These are phyloP conservation scores for Kalaharituber pfeilii DNA, from an alignment of 2,329 filamentous ascomycete genomes.

Conservation along the genomic window DNA sequence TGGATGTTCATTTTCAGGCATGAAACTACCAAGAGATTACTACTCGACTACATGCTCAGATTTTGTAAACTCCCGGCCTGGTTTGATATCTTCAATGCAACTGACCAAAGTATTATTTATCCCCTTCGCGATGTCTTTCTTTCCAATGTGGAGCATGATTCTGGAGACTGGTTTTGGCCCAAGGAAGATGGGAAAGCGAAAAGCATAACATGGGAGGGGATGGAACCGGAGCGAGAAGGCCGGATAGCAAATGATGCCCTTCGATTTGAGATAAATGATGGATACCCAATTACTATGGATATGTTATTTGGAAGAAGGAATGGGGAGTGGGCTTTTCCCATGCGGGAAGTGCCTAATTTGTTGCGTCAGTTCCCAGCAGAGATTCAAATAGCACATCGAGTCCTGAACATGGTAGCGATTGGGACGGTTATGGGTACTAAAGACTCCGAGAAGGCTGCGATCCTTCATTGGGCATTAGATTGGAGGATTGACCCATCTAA, in stretches of 20 bases:
- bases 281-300: slow-evolving; percentile 32
- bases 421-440: neutral
- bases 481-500: neutral
- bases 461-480: neutral
- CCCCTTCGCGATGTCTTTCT: neutral
- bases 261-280: slow-evolving; percentile 26
- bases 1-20: slow-evolving; percentile 42
- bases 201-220: slow-evolving; percentile 17
- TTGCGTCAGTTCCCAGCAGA: neutral
- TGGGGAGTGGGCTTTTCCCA: slow-evolving; percentile 4
- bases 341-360: neutral
- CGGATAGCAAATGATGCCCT: slow-evolving; percentile 21
- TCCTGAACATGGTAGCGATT: neutral
- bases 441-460: neutral
- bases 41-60: slow-evolving; percentile 45
- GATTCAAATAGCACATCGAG: neutral
- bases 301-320: slow-evolving; percentile 30
- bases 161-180: slow-evolving; percentile 21
- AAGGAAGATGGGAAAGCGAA: slow-evolving; percentile 8
- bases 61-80: slow-evolving; percentile 44
- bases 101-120: slow-evolving; percentile 14
- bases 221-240: slow-evolving; percentile 20
- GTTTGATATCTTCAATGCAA: slow-evolving; percentile 19
- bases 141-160: slow-evolving; percentile 10
- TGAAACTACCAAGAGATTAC: slow-evolving; percentile 5